Evolutionary conservation across 495 filamentous ascomycete species (phyloP).

Genomic region (Aspergillus bertholletiae): DNA sequence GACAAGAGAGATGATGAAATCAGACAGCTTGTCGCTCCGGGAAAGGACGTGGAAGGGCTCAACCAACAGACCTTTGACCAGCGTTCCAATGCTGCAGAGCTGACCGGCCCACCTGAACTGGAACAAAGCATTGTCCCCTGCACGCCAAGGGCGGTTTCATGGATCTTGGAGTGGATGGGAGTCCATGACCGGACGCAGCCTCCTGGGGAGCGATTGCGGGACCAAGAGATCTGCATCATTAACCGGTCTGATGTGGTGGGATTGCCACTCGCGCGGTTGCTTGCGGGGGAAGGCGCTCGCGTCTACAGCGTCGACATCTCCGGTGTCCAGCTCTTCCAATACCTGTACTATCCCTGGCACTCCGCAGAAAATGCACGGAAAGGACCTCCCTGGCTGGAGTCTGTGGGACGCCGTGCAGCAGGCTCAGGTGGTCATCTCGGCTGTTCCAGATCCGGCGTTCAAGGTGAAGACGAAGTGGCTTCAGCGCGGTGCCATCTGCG

Average conservation of each 20-base stretch:
- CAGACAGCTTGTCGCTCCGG: not conserved
- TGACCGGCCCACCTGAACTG: not conserved
- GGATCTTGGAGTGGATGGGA: not conserved
- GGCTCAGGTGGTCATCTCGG: not conserved
- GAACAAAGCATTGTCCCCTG: not conserved
- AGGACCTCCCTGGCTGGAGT: not conserved
- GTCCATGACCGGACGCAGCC: not conserved
- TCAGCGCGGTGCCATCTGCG: not conserved
- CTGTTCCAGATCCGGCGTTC: not conserved
- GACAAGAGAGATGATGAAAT: not conserved
- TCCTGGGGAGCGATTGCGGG: not conserved
- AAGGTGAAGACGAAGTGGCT: not conserved
- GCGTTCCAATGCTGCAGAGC: not conserved
- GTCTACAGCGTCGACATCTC: not conserved
- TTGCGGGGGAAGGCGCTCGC: not conserved
- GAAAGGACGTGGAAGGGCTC: not conserved
- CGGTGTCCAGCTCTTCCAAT: not conserved
- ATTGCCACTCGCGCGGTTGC: not conserved
- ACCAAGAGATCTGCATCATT: not conserved
- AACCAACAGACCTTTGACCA: not conserved
- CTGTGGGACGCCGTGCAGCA: not conserved
- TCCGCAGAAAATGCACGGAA: not conserved
- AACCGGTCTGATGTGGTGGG: not conserved
- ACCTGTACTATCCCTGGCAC: not conserved
- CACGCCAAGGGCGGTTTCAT: not conserved